Percentiles rank a stretch among this genome's conserved stretches.
These are phyloP conservation scores for Helicocarpus griseus DNA, from an alignment of 2,329 filamentous ascomycete genomes.

Conservation along the genomic window DNA sequence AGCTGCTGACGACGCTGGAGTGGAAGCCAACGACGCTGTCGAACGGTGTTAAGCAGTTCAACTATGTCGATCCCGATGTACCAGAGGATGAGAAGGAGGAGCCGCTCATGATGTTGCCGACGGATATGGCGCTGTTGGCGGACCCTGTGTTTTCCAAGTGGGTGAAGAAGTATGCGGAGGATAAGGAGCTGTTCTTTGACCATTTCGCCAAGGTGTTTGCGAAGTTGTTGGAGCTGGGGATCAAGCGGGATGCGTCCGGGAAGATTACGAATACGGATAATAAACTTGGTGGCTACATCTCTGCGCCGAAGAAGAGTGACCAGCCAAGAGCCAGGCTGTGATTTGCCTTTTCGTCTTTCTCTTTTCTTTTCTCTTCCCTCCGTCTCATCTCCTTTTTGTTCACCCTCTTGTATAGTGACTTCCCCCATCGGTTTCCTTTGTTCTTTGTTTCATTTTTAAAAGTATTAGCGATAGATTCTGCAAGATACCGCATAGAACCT, in stretches of 20 bases:
- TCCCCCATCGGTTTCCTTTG: background rate
- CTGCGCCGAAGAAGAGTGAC: constrained; percentile 48
- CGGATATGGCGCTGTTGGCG: constrained; percentile 49
- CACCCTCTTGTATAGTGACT: background rate
- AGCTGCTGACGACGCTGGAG: constrained; percentile 41
- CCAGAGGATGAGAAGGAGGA: constrained; percentile 34
- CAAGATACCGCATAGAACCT: background rate
- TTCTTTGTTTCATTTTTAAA: background rate
- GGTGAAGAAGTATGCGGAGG: constrained; percentile 50
- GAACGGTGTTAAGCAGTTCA: constrained; percentile 49
- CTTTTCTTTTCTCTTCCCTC: constrained; percentile 9
- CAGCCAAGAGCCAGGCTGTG: constrained; percentile 23
- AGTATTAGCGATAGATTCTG: background rate
- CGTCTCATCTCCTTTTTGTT: constrained; percentile 1
- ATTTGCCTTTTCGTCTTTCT: constrained; percentile 3
- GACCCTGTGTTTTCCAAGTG: constrained; percentile 46
- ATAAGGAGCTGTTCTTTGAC: constrained; percentile 53
- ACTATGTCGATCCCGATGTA: constrained; percentile 48
- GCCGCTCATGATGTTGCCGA: constrained; percentile 58
- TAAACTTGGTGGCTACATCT: constrained; percentile 45
- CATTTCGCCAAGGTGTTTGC: constrained; percentile 51
- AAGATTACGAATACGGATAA: constrained; percentile 49
- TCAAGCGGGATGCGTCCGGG: constrained; percentile 45
- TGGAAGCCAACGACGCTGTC: constrained; percentile 46
- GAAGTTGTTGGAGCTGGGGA: constrained; percentile 53